Evolutionary conservation across 2,329 filamentous ascomycete species (phyloP).

Genomic region (Bipolaris oryzae): DNA sequence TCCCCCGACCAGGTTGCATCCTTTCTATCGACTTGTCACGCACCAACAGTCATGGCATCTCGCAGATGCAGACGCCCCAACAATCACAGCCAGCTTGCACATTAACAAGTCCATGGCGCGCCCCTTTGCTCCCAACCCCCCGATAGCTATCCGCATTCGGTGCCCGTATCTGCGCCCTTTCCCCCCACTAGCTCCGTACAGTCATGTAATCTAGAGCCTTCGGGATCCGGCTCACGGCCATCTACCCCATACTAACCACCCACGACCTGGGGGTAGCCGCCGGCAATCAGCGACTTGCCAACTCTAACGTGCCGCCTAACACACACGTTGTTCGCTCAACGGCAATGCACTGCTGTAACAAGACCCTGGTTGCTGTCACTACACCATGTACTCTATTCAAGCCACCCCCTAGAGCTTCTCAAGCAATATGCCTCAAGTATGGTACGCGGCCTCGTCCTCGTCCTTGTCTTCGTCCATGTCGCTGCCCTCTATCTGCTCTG

Average conservation of each 20-base stretch:
- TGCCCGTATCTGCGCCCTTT: slow-evolving; percentile 27
- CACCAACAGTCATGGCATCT: slow-evolving; percentile 33
- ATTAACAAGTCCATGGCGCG: slow-evolving; percentile 14
- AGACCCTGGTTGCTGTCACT: slow-evolving; percentile 3
- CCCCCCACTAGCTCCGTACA: slow-evolving; percentile 7
- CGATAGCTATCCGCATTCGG: slow-evolving; percentile 38
- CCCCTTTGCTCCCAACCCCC: slow-evolving; percentile 27
- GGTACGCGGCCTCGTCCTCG: slow-evolving; percentile 41
- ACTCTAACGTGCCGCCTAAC: slow-evolving; percentile 12
- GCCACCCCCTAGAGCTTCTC: neutral
- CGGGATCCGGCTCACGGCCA: neutral
- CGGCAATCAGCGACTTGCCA: slow-evolving; percentile 21
- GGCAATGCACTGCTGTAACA: slow-evolving; percentile 1
- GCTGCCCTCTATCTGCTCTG: slow-evolving; percentile 41
- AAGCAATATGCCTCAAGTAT: slow-evolving; percentile 33
- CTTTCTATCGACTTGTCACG: slow-evolving; percentile 18
- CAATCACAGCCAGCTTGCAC: slow-evolving; percentile 28
- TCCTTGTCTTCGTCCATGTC: slow-evolving; percentile 39
- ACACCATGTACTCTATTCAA: neutral
- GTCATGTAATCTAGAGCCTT: neutral
- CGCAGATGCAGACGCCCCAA: slow-evolving; percentile 17
- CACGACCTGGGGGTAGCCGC: slow-evolving; percentile 8
- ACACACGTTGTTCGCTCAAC: neutral
- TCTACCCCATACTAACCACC: slow-evolving; percentile 14
- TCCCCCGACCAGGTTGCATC: neutral